Base-by-base conservation (phyloP, 2,329 filamentous ascomycete species). In the Aspergillus alliaceus region DNA sequence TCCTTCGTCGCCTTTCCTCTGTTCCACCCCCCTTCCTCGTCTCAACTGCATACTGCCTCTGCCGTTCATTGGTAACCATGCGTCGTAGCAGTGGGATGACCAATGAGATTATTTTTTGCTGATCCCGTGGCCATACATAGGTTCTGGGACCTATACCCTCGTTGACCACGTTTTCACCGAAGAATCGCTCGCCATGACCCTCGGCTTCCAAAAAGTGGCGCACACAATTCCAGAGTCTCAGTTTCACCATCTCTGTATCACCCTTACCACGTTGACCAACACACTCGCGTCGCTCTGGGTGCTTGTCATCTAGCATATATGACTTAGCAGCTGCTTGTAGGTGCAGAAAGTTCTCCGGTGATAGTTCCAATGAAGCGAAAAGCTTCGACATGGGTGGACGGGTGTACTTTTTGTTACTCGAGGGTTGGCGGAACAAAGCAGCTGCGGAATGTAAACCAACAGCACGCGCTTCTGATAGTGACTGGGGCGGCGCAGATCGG, bases 61-160 rank as follows among this genome's bases (percentile, higher is more conserved):
- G 83, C 24, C 83, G 75, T 66, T 85, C 83, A 57, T 86, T 86
- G 15, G 82, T 85, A 12, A 85, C 82, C 82, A 85, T 84, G 24
- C 83, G 75, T 56, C 83, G 71, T 57, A 86, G 72, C 46, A 85
- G 67, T 12, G 82, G 83, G 59, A 82, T 84, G n/a, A 84, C 79
- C 22, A 84, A 70, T n/a, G 79, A 76, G 39, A 85, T 81, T 50
- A 85, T 82, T 58, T 80, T 80, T 55, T 82, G 80, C 50, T 78
- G 77, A 61, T 85, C 82, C 47, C 75, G 72, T 3, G 83, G 83
- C 83, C 83, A 86, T 14, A 80, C 69, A 54, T 82, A 73, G 7
- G 76, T 76, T 40, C 78, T 66, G 51, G 64, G 67, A 0, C 61
- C 71, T 66, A 75, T 72, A 42, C 62, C 71, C 59, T 76, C 73